Conservation (phyloP, 108 stramenopile genomes). For the Schizochytrium sp. region DNA sequence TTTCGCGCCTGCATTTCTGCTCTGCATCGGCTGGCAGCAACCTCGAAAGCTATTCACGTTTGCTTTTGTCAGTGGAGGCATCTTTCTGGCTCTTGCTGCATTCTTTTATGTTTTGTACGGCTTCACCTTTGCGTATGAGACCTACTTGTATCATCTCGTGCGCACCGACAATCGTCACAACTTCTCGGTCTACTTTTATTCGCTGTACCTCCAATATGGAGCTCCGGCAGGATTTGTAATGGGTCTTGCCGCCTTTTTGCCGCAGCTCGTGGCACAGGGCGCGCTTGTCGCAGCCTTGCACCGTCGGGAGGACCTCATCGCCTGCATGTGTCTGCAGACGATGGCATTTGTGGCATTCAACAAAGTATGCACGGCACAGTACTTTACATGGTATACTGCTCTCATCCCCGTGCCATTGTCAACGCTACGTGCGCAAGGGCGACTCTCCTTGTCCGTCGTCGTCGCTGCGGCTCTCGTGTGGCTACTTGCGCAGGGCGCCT, state of each 20-base stretch:
- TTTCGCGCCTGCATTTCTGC: conserved; percentile 40
- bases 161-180: conserved; percentile 90
- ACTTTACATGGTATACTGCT: conserved; percentile 86
- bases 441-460: not conserved
- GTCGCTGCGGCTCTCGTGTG: conserved; percentile 2
- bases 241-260: conserved; percentile 19
- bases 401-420: conserved; percentile 28
- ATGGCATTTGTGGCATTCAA: conserved; percentile 92
- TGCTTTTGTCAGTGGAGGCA: conserved; percentile 42
- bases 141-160: conserved; percentile 82
- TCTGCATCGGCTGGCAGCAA: not conserved
- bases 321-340: conserved; percentile 57
- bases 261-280: not conserved
- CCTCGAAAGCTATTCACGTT: conserved; percentile 42
- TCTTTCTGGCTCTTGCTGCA: conserved; percentile 52
- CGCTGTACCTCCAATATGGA: conserved; percentile 67
- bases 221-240: not conserved
- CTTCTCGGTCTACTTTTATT: conserved; percentile 71
- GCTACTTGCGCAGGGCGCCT: conserved; percentile 25
- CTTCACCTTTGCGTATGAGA: conserved; percentile 63
- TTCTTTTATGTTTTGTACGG: conserved; percentile 60
- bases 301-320: conserved; percentile 37
- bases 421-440: not conserved
- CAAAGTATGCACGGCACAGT: conserved; percentile 97
- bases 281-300: conserved; percentile 47